Base-by-base conservation (phyloP, 2,329 filamentous ascomycete species). In the Exophiala aquamarina region DNA sequence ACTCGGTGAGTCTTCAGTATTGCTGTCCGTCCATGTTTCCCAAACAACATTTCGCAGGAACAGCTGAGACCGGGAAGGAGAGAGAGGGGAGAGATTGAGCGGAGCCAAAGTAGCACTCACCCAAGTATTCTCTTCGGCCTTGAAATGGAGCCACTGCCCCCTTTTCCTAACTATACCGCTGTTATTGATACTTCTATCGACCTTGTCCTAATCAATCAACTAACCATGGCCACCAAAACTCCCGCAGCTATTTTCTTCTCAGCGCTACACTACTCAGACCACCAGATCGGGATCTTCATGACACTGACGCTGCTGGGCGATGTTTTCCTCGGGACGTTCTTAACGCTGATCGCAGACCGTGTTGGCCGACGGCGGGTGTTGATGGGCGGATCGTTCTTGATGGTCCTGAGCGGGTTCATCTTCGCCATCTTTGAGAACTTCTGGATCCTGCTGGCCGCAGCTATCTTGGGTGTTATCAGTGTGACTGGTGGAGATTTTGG, bases 401-500 rank as follows among this genome's bases (percentile, higher is more conserved):
- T 85, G 80, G 61, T 66, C 3, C 67, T 63, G 3, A 81, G 79
- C 50, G 82, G 82, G 2, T 50, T 76, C 3, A 69, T 75, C 1
- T 85, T 85, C 60, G 77, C 77, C 0, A 37, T 70, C 0, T 73
- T 59, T 50, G 67, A 69, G 5, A 77, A 74, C 47, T 85, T 78
- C 59, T 84, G 79, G 79, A 52, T 81, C 1, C 63, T 85, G 42
- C 70, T 85, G 6, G 49, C 66, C 8, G 81, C 81, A 2, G 77
- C 78, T 17, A 70, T 85, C 13, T 52, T 84, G 6, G 82, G 82
- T 4, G 80, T 85, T 39, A 80, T 85, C 26, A 83, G 78, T 61
- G 50, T 58, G n/a, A 79, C 78, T 58, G 81, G 81, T 6, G 82
- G 80, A 46, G 81, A 84, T 58, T 83, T 83, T 43, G 81, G 80